Percentiles rank a stretch among this genome's conserved stretches.
phyloP scores from a whole-genome alignment of 225 moss, liverwort and hornwort species.

The Sphagnum contortum region DNA sequence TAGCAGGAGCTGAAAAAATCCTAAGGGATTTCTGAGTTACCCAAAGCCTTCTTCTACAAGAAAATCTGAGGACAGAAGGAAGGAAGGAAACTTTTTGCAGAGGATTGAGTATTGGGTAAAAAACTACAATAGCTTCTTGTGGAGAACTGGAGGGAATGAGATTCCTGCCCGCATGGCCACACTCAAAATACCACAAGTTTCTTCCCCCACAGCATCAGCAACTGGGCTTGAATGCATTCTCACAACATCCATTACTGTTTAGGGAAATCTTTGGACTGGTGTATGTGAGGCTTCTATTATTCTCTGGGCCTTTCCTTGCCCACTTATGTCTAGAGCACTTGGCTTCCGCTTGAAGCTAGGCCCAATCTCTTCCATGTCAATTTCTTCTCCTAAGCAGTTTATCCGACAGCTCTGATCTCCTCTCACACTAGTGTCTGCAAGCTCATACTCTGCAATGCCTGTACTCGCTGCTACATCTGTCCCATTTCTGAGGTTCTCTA shows the following conservation, averaged over 20 bases:
- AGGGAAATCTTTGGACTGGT: constrained; percentile 9
- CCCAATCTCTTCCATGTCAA: constrained; percentile 1
- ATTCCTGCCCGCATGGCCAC: constrained; percentile 36
- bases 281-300: constrained; percentile 11
- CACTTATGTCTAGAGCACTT: constrained; percentile 13
- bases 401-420: constrained; percentile 7
- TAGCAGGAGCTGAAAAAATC: no score
- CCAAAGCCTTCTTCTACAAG: no score
- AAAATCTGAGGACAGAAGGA: no score
- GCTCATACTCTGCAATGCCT: constrained; percentile 3
- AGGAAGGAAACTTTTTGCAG: no score
- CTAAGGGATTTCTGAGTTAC: no score
- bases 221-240: constrained; percentile 27
- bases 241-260: constrained; percentile 51
- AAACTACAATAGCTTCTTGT: constrained; percentile 22
- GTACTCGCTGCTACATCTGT: constrained; percentile 2
- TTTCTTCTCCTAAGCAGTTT: constrained; percentile 11
- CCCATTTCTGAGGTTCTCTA: constrained; percentile 4
- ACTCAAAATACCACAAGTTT: constrained; percentile 28
- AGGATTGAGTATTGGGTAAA: background rate
- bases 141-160: constrained; percentile 28
- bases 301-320: constrained; percentile 25
- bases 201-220: constrained; percentile 22
- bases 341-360: constrained; percentile 12
- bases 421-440: constrained; percentile 2